A percentile compares a stretch with the other conserved stretches of the same genome.
phyloP scores from a whole-genome alignment of 768 basidiomycete species.

The Hortiboletus flavorubellus region DNA sequence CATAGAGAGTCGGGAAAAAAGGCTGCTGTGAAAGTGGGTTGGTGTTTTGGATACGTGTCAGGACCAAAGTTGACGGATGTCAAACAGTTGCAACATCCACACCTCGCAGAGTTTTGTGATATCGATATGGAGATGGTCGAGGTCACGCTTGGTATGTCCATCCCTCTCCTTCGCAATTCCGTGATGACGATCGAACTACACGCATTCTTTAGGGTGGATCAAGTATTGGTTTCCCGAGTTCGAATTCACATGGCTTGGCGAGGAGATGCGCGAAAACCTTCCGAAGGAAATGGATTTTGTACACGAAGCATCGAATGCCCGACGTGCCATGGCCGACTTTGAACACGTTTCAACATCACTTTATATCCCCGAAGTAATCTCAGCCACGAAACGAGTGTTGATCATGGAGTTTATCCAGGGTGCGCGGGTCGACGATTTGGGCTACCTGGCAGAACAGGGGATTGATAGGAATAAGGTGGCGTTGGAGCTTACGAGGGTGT shows the following conservation, averaged over 20 bases:
- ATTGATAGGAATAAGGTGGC: conserved; percentile 96
- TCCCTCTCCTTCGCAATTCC: background rate
- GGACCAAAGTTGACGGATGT: conserved; percentile 3
- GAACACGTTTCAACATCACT: conserved; percentile 66
- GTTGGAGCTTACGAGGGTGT: conserved; percentile 85
- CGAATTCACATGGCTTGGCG: conserved; percentile 89
- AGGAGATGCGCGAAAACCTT: conserved; percentile 91
- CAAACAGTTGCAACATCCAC: conserved; percentile 81
- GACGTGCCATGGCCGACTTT: conserved; percentile 70
- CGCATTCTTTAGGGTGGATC: conserved; percentile 58
- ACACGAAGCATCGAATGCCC: conserved; percentile 85
- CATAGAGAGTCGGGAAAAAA: conserved; percentile 65
- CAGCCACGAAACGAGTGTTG: conserved; percentile 78
- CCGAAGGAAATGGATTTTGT: conserved; percentile 95
- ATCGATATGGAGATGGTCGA: conserved; percentile 89
- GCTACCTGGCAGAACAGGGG: conserved; percentile 71
- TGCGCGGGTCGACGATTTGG: conserved; percentile 82
- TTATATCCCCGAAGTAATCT: conserved; percentile 83
- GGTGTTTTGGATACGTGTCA: background rate
- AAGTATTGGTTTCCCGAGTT: conserved; percentile 95
- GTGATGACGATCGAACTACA: background rate
- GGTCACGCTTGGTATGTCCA: conserved; percentile 55
- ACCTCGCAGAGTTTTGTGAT: conserved; percentile 85
- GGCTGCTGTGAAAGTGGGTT: conserved; percentile 81
- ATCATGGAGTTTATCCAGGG: conserved; percentile 96